These are phyloP conservation scores for Sugiyamaella boreocaroliniensis DNA, from an alignment of 805 yeast genomes.

Conservation along the genomic window DNA sequence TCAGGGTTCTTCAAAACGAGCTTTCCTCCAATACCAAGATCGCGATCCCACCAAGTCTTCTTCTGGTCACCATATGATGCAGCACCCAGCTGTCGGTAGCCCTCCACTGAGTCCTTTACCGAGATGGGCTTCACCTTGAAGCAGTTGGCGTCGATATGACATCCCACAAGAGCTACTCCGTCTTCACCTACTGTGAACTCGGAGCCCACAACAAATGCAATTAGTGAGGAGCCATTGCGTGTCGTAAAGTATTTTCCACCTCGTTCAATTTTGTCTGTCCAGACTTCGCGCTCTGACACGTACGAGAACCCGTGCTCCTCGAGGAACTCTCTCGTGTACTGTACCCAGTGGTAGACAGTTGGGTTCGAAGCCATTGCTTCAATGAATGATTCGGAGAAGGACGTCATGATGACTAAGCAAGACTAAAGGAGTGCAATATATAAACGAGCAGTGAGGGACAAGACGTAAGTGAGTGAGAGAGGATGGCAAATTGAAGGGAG, in stretches of 20 bases:
- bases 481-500: no score
- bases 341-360: slow-evolving; percentile 64
- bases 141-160: slow-evolving; percentile 71
- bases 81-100: slow-evolving; percentile 71
- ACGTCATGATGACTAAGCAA: not conserved
- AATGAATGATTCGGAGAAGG: slow-evolving; percentile 29
- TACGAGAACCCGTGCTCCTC: slow-evolving; percentile 50
- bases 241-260: slow-evolving; percentile 42
- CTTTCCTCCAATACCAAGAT: slow-evolving; percentile 77
- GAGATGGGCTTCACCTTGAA: slow-evolving; percentile 68
- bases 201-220: slow-evolving; percentile 64
- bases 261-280: slow-evolving; percentile 29
- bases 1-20: slow-evolving; percentile 45
- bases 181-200: slow-evolving; percentile 41
- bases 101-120: slow-evolving; percentile 53
- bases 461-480: no score
- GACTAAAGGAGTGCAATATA: not conserved
- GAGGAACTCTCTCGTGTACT: slow-evolving; percentile 31
- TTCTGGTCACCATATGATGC: slow-evolving; percentile 70
- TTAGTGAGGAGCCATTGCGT: slow-evolving; percentile 61
- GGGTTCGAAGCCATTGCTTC: slow-evolving; percentile 67
- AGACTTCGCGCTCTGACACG: slow-evolving; percentile 48
- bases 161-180: slow-evolving; percentile 61
- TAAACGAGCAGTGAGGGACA: no score
- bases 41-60: slow-evolving; percentile 72